Conservation (phyloP, 805 yeast genomes). For the Saccharomycopsis oosterbeekiorum region DNA sequence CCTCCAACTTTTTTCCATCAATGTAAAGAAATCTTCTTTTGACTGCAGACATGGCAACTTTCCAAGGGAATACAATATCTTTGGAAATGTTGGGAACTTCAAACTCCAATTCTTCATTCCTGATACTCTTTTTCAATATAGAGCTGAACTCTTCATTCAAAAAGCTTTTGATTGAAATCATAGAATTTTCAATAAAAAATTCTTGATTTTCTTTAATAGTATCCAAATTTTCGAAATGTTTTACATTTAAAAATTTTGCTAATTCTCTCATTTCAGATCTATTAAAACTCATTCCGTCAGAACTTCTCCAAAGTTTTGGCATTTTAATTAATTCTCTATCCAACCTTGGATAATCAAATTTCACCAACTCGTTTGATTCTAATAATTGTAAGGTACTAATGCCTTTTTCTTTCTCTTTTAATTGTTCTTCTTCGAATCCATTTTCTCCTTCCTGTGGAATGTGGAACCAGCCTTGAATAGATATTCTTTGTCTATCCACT, state of each 20-base stretch:
- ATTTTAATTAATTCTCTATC: slow-evolving; percentile 34
- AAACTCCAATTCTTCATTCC: slow-evolving; percentile 51
- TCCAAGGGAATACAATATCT: slow-evolving; percentile 71
- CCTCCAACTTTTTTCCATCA: slow-evolving; percentile 45
- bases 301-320: slow-evolving; percentile 27
- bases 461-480: slow-evolving; percentile 98
- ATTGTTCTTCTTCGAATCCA: slow-evolving; percentile 59
- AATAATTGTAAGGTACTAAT: slow-evolving; percentile 69
- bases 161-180: slow-evolving; percentile 55
- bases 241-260: slow-evolving; percentile 37
- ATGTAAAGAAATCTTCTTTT: slow-evolving; percentile 80
- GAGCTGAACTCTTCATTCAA: slow-evolving; percentile 47
- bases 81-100: slow-evolving; percentile 45
- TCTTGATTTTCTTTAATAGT: slow-evolving; percentile 7
- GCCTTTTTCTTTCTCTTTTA: slow-evolving; percentile 52
- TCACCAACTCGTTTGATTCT: slow-evolving; percentile 66
- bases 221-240: not conserved
- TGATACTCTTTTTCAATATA: slow-evolving; percentile 36
- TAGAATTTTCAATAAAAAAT: slow-evolving; percentile 56
- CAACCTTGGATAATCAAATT: slow-evolving; percentile 73
- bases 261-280: slow-evolving; percentile 42
- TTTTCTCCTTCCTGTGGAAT: slow-evolving; percentile 90
- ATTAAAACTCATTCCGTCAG: slow-evolving; percentile 20
- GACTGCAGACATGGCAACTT: slow-evolving; percentile 86
- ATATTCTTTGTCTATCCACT: slow-evolving; percentile 80